Evolutionary conservation across 805 yeast genomes (phyloP).

Genomic region (Yamadazyma insecticola): DNA sequence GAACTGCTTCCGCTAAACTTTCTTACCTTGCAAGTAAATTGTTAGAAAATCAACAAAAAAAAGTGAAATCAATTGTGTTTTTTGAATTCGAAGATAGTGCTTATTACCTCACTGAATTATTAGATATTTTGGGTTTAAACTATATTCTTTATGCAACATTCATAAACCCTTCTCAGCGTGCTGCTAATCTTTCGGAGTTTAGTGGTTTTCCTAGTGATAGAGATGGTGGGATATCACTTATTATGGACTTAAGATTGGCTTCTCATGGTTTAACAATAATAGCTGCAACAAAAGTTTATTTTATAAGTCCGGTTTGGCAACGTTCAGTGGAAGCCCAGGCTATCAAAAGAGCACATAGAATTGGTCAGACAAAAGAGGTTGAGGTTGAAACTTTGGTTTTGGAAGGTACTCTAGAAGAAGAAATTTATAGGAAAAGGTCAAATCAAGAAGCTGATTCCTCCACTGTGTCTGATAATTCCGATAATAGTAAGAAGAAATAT

Average conservation of each 20-base stretch:
- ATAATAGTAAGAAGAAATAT: conserved; percentile 20
- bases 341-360: conserved; percentile 71
- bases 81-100: conserved; percentile 72
- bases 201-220: conserved; percentile 28
- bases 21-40: conserved; percentile 55
- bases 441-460: conserved; percentile 9
- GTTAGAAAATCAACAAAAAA: conserved; percentile 44
- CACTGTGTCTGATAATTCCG: no score
- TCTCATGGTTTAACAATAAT: conserved; percentile 68
- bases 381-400: conserved; percentile 64
- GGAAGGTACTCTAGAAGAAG: conserved; percentile 62
- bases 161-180: conserved; percentile 45
- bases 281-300: conserved; percentile 64
- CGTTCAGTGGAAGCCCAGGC: conserved; percentile 71
- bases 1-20: conserved; percentile 61
- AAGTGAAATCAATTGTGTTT: conserved; percentile 56
- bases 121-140: conserved; percentile 57
- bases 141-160: conserved; percentile 64
- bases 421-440: conserved; percentile 47
- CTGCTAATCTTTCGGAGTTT: conserved; percentile 49
- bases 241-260: conserved; percentile 66
- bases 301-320: conserved; percentile 71
- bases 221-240: conserved; percentile 46
- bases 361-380: conserved; percentile 63
- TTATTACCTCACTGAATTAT: conserved; percentile 57